Evolutionary conservation across 192 early-diverging fungal species (phyloP).

Genomic region (Spizellomyces sp.): DNA sequence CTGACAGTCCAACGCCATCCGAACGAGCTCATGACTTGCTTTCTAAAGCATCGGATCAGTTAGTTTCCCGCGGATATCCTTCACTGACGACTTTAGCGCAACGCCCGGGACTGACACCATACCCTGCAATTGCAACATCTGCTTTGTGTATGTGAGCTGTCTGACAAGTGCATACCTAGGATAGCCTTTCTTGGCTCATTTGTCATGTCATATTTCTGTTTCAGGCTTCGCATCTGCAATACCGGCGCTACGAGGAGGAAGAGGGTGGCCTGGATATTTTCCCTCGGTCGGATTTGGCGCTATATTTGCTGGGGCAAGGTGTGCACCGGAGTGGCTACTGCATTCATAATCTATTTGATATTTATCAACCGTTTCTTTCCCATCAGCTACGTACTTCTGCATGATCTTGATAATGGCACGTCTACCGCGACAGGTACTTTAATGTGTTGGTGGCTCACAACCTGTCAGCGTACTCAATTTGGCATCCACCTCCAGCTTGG

Average conservation of each 20-base stretch:
- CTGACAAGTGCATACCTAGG: neutral
- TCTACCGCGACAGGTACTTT: slow-evolving; percentile 18
- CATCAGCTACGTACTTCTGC: neutral
- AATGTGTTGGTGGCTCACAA: neutral
- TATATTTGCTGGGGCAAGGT: slow-evolving; percentile 14
- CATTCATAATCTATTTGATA: no score
- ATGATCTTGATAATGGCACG: slow-evolving; percentile 20
- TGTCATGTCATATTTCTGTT: neutral
- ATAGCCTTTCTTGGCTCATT: neutral
- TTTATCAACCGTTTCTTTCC: neutral
- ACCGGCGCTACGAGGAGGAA: slow-evolving; percentile 7
- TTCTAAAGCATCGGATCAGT: no score
- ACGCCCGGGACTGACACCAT: slow-evolving; percentile 20
- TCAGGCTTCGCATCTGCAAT: slow-evolving; percentile 21
- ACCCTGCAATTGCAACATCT: slow-evolving; percentile 9
- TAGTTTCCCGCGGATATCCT: no score
- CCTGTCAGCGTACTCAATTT: neutral
- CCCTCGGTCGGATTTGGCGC: slow-evolving; percentile 16
- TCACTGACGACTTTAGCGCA: neutral
- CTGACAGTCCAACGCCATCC: no score
- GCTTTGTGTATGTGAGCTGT: slow-evolving; percentile 1
- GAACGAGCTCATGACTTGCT: no score
- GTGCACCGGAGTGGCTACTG: neutral
- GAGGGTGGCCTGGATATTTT: slow-evolving; percentile 23
- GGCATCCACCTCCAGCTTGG: slow-evolving; percentile 8